Evolutionary conservation across 73 alveolate genomes (phyloP), one percentile per base, ranked within the genome.

Genomic region (Loxodes magnus): DNA sequence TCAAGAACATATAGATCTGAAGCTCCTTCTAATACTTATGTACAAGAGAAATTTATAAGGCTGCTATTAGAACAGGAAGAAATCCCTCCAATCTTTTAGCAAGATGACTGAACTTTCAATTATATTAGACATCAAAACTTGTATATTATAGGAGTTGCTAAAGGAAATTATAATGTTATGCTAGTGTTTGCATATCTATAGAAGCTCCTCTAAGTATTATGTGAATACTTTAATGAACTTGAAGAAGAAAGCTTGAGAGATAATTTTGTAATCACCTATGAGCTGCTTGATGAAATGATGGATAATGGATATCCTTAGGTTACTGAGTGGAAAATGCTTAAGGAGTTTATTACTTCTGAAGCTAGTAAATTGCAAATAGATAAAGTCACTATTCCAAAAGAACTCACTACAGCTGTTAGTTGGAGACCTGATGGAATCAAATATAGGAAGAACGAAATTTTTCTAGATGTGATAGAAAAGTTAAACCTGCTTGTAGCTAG

Each of bases 231-330:
- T 31, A 10, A 10, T 31, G 41, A 31, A 10, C n/a, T 31, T n/a
- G 41, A 31, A 9, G 41, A 31, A 31, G 41, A 9, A 10, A 9
- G 12, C 9, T 9, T 31, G n/a, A 31, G 41, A 57, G 98, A 93
- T 56, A 88, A 93, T 79, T 93, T 89, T 64, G 98, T 90, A 39
- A 78, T 93, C 63, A 91, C 91, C 30, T 93, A 93, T 55, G 99
- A 93, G 79, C 80, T 93, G 35, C 84, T 93, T 25, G 99, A 93
- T 62, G 99, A 93, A 60, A 86, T 93, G 87, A 68, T 90, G 86
- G 99, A 93, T 78, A 90, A 82, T 64, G 99, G 99, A 12, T 93
- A 89, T 60, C 99, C 99, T 4, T 88, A 93, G 69, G 76, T 91
- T 24, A 90, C 99, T 0, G 99, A 90, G 71, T 67, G 12, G 9